These are phyloP conservation scores for Tulasnella sp. DNA, from an alignment of 768 basidiomycete genomes.

Conservation along the genomic window DNA sequence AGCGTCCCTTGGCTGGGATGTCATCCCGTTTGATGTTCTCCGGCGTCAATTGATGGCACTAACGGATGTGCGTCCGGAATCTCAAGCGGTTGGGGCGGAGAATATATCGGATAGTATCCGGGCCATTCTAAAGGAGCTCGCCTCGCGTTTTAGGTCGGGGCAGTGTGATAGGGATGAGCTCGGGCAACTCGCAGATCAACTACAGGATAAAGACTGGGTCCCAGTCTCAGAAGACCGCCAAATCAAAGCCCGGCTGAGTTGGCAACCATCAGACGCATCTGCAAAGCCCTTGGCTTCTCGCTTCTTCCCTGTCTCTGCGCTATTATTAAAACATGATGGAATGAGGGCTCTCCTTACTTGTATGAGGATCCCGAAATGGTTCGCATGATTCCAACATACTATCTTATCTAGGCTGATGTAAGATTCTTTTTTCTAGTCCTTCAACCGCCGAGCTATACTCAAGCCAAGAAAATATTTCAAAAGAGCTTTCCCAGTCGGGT, in stretches of 20 bases:
- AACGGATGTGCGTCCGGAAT: not conserved
- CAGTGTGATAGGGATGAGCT: not conserved
- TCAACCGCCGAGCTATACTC: not conserved
- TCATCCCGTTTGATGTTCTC: not conserved
- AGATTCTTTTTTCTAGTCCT: not conserved
- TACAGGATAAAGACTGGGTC: not conserved
- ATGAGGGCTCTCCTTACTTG: not conserved
- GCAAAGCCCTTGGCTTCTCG: not conserved
- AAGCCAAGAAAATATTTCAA: not conserved
- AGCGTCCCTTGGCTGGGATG: not conserved
- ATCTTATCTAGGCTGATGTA: not conserved
- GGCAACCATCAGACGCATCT: not conserved
- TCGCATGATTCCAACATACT: not conserved
- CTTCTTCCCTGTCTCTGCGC: not conserved
- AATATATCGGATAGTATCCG: not conserved
- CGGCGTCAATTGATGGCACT: not conserved
- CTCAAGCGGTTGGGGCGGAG: not conserved
- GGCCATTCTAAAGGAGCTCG: not conserved
- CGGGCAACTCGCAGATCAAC: not conserved
- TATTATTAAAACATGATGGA: not conserved
- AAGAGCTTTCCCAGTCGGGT: not conserved
- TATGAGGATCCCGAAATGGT: not conserved
- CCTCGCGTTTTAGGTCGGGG: not conserved
- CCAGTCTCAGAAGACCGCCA: not conserved
- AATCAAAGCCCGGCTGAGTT: not conserved